Conservation (phyloP, 2,329 filamentous ascomycete genomes). For the Mollisia scopiformis region DNA sequence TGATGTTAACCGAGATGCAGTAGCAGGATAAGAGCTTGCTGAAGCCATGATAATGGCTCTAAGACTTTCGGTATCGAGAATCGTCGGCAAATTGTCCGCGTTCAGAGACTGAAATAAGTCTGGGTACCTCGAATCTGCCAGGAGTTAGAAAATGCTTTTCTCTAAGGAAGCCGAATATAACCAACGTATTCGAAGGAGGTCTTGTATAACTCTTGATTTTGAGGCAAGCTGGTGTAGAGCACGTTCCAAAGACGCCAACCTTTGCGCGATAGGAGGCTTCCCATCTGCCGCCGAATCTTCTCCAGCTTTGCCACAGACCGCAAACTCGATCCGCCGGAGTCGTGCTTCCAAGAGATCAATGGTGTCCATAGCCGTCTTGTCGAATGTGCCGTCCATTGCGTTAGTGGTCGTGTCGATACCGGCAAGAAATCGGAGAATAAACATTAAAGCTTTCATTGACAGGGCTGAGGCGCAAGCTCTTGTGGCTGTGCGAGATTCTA, state of each 20-base stretch:
- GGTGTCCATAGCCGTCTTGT: conserved; percentile 35
- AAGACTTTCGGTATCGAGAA: conserved; percentile 30
- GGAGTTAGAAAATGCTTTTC: conserved; percentile 18
- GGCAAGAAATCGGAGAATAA: not conserved
- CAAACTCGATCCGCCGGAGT: conserved; percentile 36
- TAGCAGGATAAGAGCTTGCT: conserved; percentile 36
- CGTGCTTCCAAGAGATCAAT: conserved; percentile 37
- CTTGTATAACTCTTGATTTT: conserved; percentile 36
- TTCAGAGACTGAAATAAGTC: conserved; percentile 37
- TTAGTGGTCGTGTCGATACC: not conserved
- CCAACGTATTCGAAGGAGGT: conserved; percentile 37
- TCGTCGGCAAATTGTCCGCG: conserved; percentile 30
- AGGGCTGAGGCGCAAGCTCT: not conserved
- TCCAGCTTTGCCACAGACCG: conserved; percentile 27
- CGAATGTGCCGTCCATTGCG: conserved; percentile 35
- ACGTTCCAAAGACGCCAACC: conserved; percentile 26
- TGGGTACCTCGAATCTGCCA: conserved; percentile 35
- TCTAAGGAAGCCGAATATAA: not conserved
- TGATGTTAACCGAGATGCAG: conserved; percentile 38
- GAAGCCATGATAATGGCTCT: conserved; percentile 37
- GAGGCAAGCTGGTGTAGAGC: conserved; percentile 32
- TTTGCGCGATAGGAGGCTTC: conserved; percentile 12
- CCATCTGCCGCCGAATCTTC: conserved; percentile 3
- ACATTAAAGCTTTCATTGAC: not conserved
- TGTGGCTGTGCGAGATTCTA: not conserved